Base-by-base conservation (phyloP, 23 red algal species). In the Porphyridium purpureum region DNA sequence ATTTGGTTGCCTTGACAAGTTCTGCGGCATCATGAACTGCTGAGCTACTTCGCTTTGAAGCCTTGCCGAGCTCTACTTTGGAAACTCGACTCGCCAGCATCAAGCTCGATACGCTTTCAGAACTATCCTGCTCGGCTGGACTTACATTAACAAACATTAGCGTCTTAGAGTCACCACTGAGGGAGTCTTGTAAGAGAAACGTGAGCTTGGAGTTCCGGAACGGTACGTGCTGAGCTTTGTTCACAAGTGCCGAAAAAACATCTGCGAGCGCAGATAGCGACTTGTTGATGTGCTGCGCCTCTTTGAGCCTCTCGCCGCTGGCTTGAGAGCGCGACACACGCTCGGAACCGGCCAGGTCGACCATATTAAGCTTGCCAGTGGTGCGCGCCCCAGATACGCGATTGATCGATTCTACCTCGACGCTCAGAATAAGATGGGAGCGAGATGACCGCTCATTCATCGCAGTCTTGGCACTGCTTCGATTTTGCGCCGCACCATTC, bases 241-340 rank as follows among this genome's bases (percentile, higher is more conserved):
- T 58, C 21, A 75, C 42, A 26, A 98, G 34, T 28, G 74, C 64
- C 58, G 64, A 50, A 50, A 98, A 86, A 0, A 98, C 90, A 34
- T 98, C 80, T 24, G 79, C 80, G 9, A 98, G 70, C 61, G 74
- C 78, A 6, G 90, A 76, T n/a, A 98, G 71, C 21, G 76, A 84
- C 58, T 98, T 98, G 72, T 98, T 98, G 55, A 98, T 98, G 61
- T 86, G 80, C 36, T 86, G 90, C 27, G 90, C 90, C 80, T 98
- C 90, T 21, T 63, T 67, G 44, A 98, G 27, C 5, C 90, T 69
- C 27, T 76, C 79, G 25, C 90, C 90, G 52, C 54, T 52, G 21
- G 70, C 90, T 31, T 86, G 62, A 22, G 67, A 76, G 17, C 80
- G 58, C 36, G 60, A 52, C 21, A 98, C 64, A 9, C 90, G 60